phyloP scores from a whole-genome alignment of 805 yeast species.

The Metschnikowia lachancei region DNA sequence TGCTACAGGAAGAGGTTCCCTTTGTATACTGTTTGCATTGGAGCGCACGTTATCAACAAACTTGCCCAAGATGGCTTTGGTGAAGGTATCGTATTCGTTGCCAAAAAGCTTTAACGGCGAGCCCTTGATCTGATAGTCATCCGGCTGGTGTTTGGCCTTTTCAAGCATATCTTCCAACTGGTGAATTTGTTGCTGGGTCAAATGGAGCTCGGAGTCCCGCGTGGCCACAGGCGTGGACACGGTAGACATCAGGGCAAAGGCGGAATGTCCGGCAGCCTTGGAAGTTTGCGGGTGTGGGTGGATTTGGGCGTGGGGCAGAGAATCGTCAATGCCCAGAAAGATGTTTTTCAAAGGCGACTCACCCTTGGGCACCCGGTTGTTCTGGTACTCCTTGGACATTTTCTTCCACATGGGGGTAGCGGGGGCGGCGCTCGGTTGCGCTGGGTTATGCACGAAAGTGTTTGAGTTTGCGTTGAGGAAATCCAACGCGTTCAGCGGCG shows the following conservation, averaged over 20 bases:
- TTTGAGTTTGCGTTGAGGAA: constrained; percentile 22
- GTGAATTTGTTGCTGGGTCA: constrained; percentile 22
- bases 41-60: constrained; percentile 20
- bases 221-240: constrained; percentile 36
- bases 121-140: constrained; percentile 21
- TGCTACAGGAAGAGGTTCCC: constrained; percentile 3
- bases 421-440: constrained; percentile 10
- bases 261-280: constrained; percentile 19
- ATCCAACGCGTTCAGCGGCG: constrained; percentile 13
- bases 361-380: constrained; percentile 16
- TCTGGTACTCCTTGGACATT: constrained; percentile 29
- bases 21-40: constrained; percentile 18
- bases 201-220: constrained; percentile 15
- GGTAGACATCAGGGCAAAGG: constrained; percentile 20
- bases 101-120: constrained; percentile 44
- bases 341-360: constrained; percentile 31
- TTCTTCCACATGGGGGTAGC: constrained; percentile 33
- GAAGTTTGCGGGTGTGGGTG: background rate
- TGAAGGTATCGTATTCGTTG: constrained; percentile 40
- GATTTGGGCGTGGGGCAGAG: background rate
- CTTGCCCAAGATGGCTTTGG: constrained; percentile 27
- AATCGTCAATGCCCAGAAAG: constrained; percentile 26
- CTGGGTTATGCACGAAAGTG: constrained; percentile 35
- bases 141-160: constrained; percentile 23
- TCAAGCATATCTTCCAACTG: constrained; percentile 26